Evolutionary conservation across 257 asterid genomes (phyloP).

Genomic region (Forsythia viridissima): DNA sequence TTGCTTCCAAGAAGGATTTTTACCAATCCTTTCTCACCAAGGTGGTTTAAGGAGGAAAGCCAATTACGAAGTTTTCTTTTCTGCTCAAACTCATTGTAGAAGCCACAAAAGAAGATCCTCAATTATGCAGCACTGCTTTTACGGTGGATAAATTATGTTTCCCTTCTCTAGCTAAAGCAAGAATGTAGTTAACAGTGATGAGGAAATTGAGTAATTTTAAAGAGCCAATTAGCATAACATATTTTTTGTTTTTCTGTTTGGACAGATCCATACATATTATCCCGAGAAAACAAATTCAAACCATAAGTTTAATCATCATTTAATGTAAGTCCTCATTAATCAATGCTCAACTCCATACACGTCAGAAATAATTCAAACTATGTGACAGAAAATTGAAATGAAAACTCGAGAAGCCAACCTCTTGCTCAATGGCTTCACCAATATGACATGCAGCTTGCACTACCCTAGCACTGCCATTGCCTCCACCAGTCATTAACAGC

Average conservation of each 20-base stretch:
- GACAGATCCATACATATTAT: too few species aligned
- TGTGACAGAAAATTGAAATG: neutral
- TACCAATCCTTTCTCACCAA: neutral
- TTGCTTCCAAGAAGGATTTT: neutral
- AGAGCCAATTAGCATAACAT: neutral
- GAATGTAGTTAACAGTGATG: neutral
- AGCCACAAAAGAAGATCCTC: too few species aligned
- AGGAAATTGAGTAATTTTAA: neutral
- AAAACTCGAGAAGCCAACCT: slow-evolving; percentile 49
- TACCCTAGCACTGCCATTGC: slow-evolving; percentile 68
- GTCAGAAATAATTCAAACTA: neutral
- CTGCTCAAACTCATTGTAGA: too few species aligned
- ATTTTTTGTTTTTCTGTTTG: too few species aligned
- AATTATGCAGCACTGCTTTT: too few species aligned
- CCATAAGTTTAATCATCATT: neutral
- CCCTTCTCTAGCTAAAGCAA: neutral
- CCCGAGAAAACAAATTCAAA: neutral
- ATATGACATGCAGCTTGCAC: slow-evolving; percentile 74
- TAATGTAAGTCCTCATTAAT: neutral
- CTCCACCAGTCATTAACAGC: slow-evolving; percentile 83
- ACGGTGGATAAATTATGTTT: neutral
- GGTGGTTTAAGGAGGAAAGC: neutral
- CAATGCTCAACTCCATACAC: neutral
- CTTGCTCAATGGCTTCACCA: slow-evolving; percentile 94
- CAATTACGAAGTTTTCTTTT: too few species aligned